Percentiles rank a stretch among this genome's conserved stretches.
Conservation (phyloP, 305 asterid species). For the Galium porrigens region DNA sequence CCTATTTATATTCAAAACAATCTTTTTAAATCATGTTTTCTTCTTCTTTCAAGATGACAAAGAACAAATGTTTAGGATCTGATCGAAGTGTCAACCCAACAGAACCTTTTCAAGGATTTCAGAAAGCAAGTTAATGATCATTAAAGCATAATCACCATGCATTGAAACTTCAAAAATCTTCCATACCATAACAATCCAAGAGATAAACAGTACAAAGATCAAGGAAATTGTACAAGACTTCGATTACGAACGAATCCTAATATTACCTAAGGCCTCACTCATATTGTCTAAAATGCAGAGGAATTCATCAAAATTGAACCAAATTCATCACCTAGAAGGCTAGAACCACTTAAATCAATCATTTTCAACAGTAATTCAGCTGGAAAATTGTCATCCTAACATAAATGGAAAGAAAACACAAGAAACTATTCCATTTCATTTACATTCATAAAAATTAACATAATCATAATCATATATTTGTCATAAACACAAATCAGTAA, state of each 20-base stretch:
- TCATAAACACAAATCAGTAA: neutral
- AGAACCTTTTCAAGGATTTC: neutral
- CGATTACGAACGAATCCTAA: neutral
- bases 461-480: neutral
- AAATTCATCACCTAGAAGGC: neutral
- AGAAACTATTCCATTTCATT: neutral
- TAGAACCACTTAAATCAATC: neutral
- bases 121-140: slow-evolving; percentile 1
- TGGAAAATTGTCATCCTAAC: neutral
- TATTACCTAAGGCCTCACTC: neutral
- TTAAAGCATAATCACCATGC: neutral
- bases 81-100: neutral
- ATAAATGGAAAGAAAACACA: neutral
- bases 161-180: neutral
- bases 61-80: slow-evolving; percentile 4
- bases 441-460: neutral
- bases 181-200: no score
- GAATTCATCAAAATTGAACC: neutral
- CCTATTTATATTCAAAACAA: slow-evolving; percentile 8
- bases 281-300: neutral
- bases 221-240: neutral
- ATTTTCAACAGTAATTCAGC: neutral
- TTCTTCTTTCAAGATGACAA: neutral
- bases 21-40: neutral
- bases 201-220: neutral